phyloP scores from a whole-genome alignment of 108 stramenopile species.

The Conticribra weissflogii region DNA sequence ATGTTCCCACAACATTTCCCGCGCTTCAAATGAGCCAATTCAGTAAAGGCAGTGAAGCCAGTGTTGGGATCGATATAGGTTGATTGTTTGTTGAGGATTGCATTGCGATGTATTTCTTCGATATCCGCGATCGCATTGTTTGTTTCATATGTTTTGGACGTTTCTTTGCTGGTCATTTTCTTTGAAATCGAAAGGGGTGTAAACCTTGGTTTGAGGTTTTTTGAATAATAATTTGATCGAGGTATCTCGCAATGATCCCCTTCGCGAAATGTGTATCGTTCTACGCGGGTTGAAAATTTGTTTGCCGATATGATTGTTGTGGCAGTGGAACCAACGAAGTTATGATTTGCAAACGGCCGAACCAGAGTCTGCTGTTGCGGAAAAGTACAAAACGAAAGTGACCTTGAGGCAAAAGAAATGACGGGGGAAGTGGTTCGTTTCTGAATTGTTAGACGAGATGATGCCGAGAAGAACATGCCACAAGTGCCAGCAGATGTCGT shows the following conservation, averaged over 20 bases:
- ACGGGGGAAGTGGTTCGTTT: not conserved
- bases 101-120: conserved; percentile 72
- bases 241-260: not conserved
- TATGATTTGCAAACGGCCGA: no score
- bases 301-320: no score
- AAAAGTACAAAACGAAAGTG: not conserved
- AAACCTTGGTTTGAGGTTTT: not conserved
- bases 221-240: not conserved
- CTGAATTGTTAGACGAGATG: not conserved
- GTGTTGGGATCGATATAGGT: conserved; percentile 90
- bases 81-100: conserved; percentile 52
- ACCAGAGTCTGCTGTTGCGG: not conserved
- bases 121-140: conserved; percentile 53
- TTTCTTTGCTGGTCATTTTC: not conserved
- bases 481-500: no score
- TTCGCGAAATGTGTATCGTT: not conserved
- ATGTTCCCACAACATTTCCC: conserved; percentile 93
- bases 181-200: not conserved
- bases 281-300: not conserved
- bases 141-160: conserved; percentile 2
- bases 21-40: conserved; percentile 76
- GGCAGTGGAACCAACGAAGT: no score
- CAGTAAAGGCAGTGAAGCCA: conserved; percentile 89
- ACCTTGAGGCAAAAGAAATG: not conserved
- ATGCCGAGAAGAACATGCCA: not conserved